A percentile compares a stretch with the other conserved stretches of the same genome.
These are phyloP conservation scores for Funneliformis geosporum DNA, from an alignment of 192 early-diverging fungal species.

Conservation along the genomic window DNA sequence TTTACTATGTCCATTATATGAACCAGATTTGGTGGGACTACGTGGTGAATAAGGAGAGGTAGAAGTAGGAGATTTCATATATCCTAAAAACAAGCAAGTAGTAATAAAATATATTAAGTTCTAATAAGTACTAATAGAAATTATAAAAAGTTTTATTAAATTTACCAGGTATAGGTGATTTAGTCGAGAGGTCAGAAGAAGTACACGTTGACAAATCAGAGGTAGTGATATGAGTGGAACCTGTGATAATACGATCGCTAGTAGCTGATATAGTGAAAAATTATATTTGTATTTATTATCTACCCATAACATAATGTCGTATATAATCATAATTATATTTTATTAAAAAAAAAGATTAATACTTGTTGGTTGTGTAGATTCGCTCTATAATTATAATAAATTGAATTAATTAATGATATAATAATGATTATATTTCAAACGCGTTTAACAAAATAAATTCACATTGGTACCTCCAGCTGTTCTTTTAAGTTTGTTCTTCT, in stretches of 20 bases:
- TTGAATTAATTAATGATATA: no score
- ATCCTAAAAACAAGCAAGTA: not conserved
- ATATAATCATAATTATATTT: not conserved
- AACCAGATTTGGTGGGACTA: not conserved
- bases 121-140: no score
- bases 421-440: no score
- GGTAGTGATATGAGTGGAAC: no score
- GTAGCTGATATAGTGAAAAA: no score
- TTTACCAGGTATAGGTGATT: not conserved
- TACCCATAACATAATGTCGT: not conserved
- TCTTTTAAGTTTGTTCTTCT: constrained; percentile 51
- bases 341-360: not conserved
- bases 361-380: not conserved
- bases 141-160: not conserved
- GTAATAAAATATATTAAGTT: no score
- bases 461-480: constrained; percentile 47
- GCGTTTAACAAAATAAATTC: no score
- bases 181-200: no score
- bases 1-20: not conserved
- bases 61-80: not conserved
- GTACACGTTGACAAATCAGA: not conserved
- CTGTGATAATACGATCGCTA: no score
- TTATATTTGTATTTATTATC: not conserved
- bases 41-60: not conserved
- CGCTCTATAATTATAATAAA: not conserved